Percentiles rank a stretch among this genome's conserved stretches.
Evolutionary conservation across 257 asterid species (phyloP).

Genomic region (Lavandula angustifolia): DNA sequence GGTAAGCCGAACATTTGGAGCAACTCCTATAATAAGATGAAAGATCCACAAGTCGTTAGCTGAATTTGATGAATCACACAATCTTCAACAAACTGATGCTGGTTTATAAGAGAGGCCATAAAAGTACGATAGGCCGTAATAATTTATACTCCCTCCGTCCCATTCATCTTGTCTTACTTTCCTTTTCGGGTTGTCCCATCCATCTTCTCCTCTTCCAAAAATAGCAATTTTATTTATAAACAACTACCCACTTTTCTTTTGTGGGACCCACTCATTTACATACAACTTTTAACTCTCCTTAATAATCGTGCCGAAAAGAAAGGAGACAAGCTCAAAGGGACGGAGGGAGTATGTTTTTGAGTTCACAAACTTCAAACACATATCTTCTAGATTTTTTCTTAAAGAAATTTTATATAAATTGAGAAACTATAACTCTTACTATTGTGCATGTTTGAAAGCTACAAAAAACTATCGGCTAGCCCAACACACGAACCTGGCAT

Average conservation of each 20-base stretch:
- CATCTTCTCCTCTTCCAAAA: too few relatives aligned
- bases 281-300: too few relatives aligned
- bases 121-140: not conserved
- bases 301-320: too few relatives aligned
- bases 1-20: conserved; percentile 99
- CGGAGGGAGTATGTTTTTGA: not conserved
- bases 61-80: too few relatives aligned
- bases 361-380: not conserved
- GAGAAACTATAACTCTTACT: not conserved
- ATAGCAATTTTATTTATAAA: too few relatives aligned
- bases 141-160: too few relatives aligned
- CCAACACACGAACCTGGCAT: conserved; percentile 66
- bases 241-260: too few relatives aligned
- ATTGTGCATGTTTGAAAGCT: conserved; percentile 15
- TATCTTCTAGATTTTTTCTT: not conserved
- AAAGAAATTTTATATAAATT: conserved; percentile 1
- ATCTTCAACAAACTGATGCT: not conserved
- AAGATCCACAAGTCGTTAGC: not conserved
- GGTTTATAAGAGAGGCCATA: not conserved
- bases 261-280: too few relatives aligned
- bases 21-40: conserved; percentile 63
- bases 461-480: not conserved
- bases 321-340: too few relatives aligned
- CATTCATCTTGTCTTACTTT: too few relatives aligned
- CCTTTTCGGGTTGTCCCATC: too few relatives aligned